Percentiles rank a stretch among this genome's conserved stretches.
phyloP scores from a whole-genome alignment of 2,329 filamentous ascomycete species.

The Drechslerella dactyloides region DNA sequence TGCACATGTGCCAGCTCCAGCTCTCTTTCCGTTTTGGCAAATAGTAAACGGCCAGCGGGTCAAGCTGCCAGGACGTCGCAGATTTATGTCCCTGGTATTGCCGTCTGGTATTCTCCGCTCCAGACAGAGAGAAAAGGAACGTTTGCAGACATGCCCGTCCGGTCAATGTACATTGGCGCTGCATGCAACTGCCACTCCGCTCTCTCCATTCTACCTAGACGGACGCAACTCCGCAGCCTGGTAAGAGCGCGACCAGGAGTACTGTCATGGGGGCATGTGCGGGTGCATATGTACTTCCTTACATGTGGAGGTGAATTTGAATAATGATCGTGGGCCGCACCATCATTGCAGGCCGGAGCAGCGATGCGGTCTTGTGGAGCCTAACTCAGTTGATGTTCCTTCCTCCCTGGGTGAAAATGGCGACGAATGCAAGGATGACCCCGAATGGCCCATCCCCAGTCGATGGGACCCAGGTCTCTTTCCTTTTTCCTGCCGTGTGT shows the following conservation, averaged over 20 bases:
- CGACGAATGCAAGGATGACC: conserved; percentile 43
- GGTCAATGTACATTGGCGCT: background rate
- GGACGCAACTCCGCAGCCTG: conserved; percentile 40
- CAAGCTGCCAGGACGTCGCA: conserved; percentile 29
- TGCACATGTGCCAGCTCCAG: conserved; percentile 3
- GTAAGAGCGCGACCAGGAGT: conserved; percentile 48
- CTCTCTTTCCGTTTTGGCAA: conserved; percentile 43
- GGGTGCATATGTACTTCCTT: conserved; percentile 3
- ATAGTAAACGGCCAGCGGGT: conserved; percentile 5
- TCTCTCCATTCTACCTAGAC: conserved; percentile 9
- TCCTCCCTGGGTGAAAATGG: conserved; percentile 47
- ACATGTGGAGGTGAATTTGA: background rate
- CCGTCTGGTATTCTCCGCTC: conserved; percentile 34
- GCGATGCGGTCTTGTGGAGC: conserved; percentile 35
- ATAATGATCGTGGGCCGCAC: conserved; percentile 43
- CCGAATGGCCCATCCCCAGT: conserved; percentile 13
- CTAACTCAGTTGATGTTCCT: conserved; percentile 41
- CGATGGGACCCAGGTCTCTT: conserved; percentile 17
- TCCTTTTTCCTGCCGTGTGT: conserved; percentile 37
- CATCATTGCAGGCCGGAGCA: conserved; percentile 9
- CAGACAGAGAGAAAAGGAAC: conserved; percentile 15
- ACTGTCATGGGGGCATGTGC: conserved; percentile 20
- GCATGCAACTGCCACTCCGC: conserved; percentile 25
- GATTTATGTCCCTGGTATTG: conserved; percentile 23
- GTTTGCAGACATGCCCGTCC: background rate